Conservation (phyloP, 169 alveolate species). For the Eimeria zaria region DNA sequence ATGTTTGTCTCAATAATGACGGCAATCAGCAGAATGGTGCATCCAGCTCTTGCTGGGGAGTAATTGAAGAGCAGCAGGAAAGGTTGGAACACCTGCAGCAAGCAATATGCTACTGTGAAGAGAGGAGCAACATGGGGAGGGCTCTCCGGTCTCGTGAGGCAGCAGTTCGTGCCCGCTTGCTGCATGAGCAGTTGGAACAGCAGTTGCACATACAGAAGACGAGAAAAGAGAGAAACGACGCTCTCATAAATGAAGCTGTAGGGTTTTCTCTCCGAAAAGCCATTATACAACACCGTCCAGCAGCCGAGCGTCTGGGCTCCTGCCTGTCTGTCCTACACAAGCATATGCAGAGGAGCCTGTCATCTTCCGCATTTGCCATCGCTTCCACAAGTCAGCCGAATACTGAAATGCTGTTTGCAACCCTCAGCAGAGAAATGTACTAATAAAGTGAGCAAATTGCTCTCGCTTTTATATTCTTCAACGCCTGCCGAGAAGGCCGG, state of each 20-base stretch:
- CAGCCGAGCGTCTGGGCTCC: conserved; percentile 27
- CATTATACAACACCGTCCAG: conserved; percentile 2
- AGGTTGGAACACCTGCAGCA: conserved; percentile 47
- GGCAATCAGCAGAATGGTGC: not conserved
- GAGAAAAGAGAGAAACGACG: conserved; percentile 37
- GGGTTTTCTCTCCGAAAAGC: conserved; percentile 12
- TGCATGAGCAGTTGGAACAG: conserved; percentile 46
- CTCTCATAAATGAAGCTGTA: conserved; percentile 49
- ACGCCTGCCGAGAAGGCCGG: not conserved
- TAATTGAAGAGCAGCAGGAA: conserved; percentile 44
- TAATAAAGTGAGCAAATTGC: not conserved
- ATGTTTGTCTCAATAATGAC: not conserved
- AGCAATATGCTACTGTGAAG: conserved; percentile 60
- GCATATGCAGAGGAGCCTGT: conserved; percentile 48
- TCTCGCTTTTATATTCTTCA: not conserved
- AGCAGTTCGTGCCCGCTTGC: conserved; percentile 56
- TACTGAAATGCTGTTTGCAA: conserved; percentile 6
- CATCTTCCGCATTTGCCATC: conserved; percentile 42
- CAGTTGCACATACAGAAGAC: not conserved
- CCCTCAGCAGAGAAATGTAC: not conserved
- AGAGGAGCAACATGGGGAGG: conserved; percentile 53
- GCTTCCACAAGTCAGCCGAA: conserved; percentile 71
- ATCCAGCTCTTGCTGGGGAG: conserved; percentile 18
- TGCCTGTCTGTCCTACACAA: conserved; percentile 55
- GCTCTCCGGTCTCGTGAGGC: conserved; percentile 73